A percentile compares a stretch with the other conserved stretches of the same genome.
Conservation (phyloP, 1,284 basidiomycete species). For the Megacollybia platyphylla region DNA sequence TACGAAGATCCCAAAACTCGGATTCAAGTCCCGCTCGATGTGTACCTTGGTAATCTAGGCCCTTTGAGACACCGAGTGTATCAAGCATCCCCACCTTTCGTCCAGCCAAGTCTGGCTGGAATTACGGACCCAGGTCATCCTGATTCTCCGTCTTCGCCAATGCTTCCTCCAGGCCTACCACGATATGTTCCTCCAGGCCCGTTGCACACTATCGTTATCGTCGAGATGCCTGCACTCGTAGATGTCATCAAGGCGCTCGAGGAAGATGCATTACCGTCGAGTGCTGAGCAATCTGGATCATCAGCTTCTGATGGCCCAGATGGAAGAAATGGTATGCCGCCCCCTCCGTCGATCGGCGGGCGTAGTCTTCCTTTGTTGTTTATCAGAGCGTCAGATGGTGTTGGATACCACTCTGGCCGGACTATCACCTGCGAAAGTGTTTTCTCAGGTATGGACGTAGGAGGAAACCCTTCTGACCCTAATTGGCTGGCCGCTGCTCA, state of each 20-base stretch:
- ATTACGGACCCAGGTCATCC: conserved; percentile 14
- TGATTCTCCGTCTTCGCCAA: conserved; percentile 18
- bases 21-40: conserved; percentile 60
- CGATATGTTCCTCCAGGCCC: conserved; percentile 38
- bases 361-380: conserved; percentile 59
- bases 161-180: conserved; percentile 18
- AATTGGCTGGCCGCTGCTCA: conserved; percentile 58
- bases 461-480: conserved; percentile 21
- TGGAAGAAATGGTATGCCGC: conserved; percentile 9
- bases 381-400: conserved; percentile 63
- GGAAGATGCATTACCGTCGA: conserved; percentile 44
- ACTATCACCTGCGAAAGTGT: conserved; percentile 77
- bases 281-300: conserved; percentile 21
- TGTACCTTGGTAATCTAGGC: conserved; percentile 84
- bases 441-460: conserved; percentile 52
- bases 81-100: conserved; percentile 51
- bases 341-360: conserved; percentile 34
- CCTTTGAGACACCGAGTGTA: conserved; percentile 65
- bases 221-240: conserved; percentile 60
- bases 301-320: conserved; percentile 13
- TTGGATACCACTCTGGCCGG: conserved; percentile 75
- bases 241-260: conserved; percentile 65
- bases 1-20: conserved; percentile 58
- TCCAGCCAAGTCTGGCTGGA: conserved; percentile 18
- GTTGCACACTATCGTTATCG: conserved; percentile 64